Base-by-base conservation (phyloP, 139 green algal genomes). In the Parachlorella kessleri region DNA sequence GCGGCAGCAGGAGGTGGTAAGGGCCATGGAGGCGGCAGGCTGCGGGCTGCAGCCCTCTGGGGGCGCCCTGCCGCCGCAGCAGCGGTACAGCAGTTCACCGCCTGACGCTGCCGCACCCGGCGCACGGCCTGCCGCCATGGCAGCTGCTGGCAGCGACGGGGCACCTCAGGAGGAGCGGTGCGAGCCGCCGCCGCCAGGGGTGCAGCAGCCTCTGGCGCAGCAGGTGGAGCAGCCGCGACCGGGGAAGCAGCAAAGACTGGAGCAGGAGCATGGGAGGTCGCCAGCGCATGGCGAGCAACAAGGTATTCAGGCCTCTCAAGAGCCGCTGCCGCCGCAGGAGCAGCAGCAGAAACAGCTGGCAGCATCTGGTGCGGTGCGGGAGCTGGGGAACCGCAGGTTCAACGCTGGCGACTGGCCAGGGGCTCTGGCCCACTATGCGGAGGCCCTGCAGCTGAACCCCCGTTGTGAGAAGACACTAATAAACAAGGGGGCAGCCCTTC, bases 401-500 rank as follows among this genome's bases (percentile, higher is more conserved):
- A 75, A 75, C 66, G 28, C 38, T 66, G 38, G 40, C 30, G 41
- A 75, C 41, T 81, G 66, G 76, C 24, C 6, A 1, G 41, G 66
- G 66, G 76, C 76, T 0, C 41, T 80, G 64, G 40, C 24, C 5
- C 64, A 72, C 40, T 80, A 80, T 41, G 10, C 36, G 9, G 59
- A 28, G 1, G 75, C 75, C 64, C 41, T 26, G 1, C 21, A 48
- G 36, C 48, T 75, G 66, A 67, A 69, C 42, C 76, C 37, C 28
- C 4, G 28, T 21, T 70, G 68, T 66, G 55, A 55, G 48, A 28
- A 68, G 48, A 42, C 76, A 4, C 35, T 59, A n/a, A 33, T 40
- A 38, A 80, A 80, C 65, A 18, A 48, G 32, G 75, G 63, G 1
- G 65, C 75, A 0, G 32, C 66, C 18, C 76, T 81, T 66, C 76